Base-by-base conservation (phyloP, 192 early-diverging fungal genomes). In the Backusella tarrabulga region DNA sequence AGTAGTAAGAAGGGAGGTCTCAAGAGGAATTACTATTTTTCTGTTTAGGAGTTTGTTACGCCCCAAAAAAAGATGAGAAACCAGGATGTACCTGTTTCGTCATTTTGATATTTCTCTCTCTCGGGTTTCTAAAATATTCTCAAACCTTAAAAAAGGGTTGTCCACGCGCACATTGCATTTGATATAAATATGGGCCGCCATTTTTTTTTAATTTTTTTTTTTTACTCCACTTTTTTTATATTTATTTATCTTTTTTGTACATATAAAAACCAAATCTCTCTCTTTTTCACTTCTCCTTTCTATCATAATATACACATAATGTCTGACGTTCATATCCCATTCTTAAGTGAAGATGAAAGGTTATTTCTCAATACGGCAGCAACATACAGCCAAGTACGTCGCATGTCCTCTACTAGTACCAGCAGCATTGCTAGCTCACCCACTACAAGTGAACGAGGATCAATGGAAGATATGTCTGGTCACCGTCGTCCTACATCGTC, bases 121-220 rank as follows among this genome's bases (percentile, higher is more conserved):
- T 56, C 54, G 54, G 54, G 54, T 56, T 56, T 56, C 54, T 56
- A 56, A 56, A 56, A 56, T 23, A 21, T 56, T 56, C 7, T 1
- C 54, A 56, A 56, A 56, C 54, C 54, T 56, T 56, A 56, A 56
- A 56, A 56, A 56, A 56, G 54, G 54, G 54, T 56, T 56, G 54
- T 26, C 54, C 54, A 56, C 54, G 54, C 54, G 54, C 21, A 56
- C 54, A 23, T 21, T 56, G 54, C 54, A 56, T 56, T 56, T 56
- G 54, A 26, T 56, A 56, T 56, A 56, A 56, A 56, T 56, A 56
- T 23, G 21, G 54, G 54, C 54, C 54, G 54, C 54, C 54, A 23
- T 56, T 56, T 56, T 56, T 56, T 56, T 56, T 11, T 56, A 56
- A 26, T 56, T 26, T 56, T 56, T 56, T 21, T 52, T 52, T 52